phyloP scores from a whole-genome alignment of 225 moss, liverwort and hornwort species.

The Pseudisothecium myosuroides region DNA sequence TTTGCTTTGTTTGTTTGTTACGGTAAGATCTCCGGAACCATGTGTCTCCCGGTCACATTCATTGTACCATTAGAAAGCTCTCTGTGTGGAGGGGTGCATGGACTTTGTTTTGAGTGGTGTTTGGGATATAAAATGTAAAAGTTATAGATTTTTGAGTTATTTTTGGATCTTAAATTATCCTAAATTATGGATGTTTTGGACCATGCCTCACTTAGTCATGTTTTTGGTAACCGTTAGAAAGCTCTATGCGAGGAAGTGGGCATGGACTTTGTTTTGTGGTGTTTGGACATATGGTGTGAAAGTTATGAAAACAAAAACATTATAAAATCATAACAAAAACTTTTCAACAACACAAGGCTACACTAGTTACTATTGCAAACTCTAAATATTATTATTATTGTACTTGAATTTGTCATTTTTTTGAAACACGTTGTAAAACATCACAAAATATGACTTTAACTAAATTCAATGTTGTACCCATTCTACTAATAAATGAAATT shows the following conservation, averaged over 20 bases:
- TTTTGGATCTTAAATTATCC: too few relatives aligned
- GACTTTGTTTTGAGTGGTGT: too few relatives aligned
- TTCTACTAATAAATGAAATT: neutral
- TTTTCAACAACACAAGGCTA: accelerated
- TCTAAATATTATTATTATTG: neutral
- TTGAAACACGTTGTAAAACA: neutral
- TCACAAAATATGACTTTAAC: accelerated
- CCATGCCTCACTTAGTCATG: accelerated
- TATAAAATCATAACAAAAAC: too few relatives aligned
- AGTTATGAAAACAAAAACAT: too few relatives aligned
- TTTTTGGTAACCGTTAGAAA: too few relatives aligned
- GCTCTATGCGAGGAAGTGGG: accelerated
- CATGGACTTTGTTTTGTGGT: too few relatives aligned
- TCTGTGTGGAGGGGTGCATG: accelerated
- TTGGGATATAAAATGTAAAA: too few relatives aligned
- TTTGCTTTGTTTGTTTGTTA: too few relatives aligned
- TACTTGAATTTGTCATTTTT: neutral
- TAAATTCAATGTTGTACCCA: neutral
- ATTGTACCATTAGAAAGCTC: too few relatives aligned
- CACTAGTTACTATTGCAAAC: neutral
- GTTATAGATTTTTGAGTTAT: too few relatives aligned
- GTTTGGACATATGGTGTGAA: too few relatives aligned
- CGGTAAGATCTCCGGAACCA: accelerated
- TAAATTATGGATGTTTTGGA: too few relatives aligned
- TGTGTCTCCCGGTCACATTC: accelerated